Conservation (phyloP, 2,329 filamentous ascomycete genomes). For the Monilinia polystroma region DNA sequence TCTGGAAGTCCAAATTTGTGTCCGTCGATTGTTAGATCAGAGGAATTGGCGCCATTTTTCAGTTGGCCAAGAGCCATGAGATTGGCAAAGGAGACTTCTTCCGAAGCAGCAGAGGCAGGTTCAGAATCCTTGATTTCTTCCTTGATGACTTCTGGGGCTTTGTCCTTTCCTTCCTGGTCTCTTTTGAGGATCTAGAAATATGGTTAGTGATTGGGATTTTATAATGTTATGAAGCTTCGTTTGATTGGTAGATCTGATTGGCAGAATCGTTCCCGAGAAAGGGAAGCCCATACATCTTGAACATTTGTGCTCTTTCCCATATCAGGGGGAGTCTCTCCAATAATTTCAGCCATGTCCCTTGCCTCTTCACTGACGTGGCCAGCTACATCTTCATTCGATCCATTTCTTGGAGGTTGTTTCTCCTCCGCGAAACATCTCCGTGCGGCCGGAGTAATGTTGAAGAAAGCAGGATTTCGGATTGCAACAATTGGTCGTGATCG, state of each 20-base stretch:
- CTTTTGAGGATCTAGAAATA: conserved; percentile 58
- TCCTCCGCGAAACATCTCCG: conserved; percentile 38
- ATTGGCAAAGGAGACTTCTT: conserved; percentile 39
- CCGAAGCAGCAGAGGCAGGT: not conserved
- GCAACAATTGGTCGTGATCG: conserved; percentile 43
- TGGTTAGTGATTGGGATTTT: conserved; percentile 23
- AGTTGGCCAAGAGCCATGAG: conserved; percentile 38
- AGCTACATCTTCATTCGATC: conserved; percentile 52
- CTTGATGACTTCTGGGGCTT: conserved; percentile 66
- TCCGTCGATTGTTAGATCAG: conserved; percentile 30
- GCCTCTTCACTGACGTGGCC: conserved; percentile 66
- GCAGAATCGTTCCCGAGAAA: not conserved
- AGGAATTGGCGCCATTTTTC: conserved; percentile 34
- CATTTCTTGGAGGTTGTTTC: conserved; percentile 37
- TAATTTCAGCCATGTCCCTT: conserved; percentile 57
- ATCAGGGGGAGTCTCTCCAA: conserved; percentile 58
- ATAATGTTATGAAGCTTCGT: conserved; percentile 29
- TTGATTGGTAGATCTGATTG: not conserved
- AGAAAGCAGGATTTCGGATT: conserved; percentile 33
- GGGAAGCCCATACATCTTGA: conserved; percentile 53
- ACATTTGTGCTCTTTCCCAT: conserved; percentile 64
- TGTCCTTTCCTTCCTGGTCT: conserved; percentile 59
- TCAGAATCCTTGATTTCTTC: conserved; percentile 48
- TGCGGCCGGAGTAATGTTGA: conserved; percentile 27
- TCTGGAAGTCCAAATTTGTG: conserved; percentile 72